Conservation (phyloP, 257 asterid genomes). For the Penstemon newberryi region DNA sequence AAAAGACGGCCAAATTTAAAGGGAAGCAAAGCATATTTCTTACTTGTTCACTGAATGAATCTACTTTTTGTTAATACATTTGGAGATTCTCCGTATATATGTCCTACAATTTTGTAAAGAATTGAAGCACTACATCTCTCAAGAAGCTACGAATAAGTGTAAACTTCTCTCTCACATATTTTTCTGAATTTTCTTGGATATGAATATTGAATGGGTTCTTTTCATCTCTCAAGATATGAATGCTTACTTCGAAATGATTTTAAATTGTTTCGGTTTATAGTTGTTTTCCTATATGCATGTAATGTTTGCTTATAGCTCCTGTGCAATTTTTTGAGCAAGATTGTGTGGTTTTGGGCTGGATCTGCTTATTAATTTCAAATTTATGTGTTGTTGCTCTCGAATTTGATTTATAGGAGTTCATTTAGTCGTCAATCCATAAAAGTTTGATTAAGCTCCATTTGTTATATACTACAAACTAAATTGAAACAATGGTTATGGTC, state of each 20-base stretch:
- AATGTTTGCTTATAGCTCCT: constrained; percentile 8
- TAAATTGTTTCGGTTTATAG: background rate
- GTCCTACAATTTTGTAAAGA: constrained; percentile 19
- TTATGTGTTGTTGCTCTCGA: background rate
- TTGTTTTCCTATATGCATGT: background rate
- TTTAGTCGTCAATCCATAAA: background rate
- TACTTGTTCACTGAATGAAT: constrained; percentile 42
- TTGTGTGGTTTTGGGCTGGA: constrained; percentile 22
- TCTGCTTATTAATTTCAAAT: constrained; percentile 5
- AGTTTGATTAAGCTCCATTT: too few species aligned
- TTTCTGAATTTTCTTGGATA: background rate
- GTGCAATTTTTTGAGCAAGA: constrained; percentile 6
- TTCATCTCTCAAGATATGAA: background rate
- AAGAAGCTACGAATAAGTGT: constrained; percentile 17
- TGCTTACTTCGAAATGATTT: background rate
- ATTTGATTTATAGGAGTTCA: background rate
- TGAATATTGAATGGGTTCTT: constrained; percentile 3
- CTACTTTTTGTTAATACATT: constrained; percentile 8
- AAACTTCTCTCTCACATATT: background rate
- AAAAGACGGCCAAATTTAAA: constrained; percentile 32
- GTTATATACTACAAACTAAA: too few species aligned
- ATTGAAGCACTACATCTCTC: constrained; percentile 35
- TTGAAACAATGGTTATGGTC: too few species aligned
- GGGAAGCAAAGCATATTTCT: constrained; percentile 33
- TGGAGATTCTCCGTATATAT: background rate